Conservation (phyloP, 2,329 filamentous ascomycete genomes). For the Trichophyton verrucosum region DNA sequence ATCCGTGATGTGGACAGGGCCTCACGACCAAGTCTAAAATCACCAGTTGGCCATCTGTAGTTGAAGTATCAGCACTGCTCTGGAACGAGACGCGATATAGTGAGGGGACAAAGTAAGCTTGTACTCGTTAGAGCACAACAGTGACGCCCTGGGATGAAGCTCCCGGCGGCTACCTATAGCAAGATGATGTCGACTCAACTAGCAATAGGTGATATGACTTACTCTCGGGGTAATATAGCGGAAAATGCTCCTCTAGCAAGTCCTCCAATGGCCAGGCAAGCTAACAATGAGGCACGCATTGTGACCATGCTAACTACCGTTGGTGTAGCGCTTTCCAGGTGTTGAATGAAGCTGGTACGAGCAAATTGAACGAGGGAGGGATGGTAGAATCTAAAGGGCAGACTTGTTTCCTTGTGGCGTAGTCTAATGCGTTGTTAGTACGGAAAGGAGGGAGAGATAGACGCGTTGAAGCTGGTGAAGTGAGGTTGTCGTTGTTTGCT, state of each 20-base stretch:
- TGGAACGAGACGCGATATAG: not conserved
- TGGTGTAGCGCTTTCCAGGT: not conserved
- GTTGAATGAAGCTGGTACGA: not conserved
- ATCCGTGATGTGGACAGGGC: not conserved
- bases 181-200: not conserved
- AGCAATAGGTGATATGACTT: not conserved
- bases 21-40: not conserved
- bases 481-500: not conserved
- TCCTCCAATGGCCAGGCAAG: not conserved
- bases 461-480: not conserved
- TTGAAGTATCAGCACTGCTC: not conserved
- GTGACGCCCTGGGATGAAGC: not conserved
- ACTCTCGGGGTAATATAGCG: slow-evolving; percentile 1
- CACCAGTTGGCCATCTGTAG: not conserved
- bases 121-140: too few species aligned
- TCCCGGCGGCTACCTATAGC: not conserved
- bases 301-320: not conserved
- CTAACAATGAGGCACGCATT: not conserved
- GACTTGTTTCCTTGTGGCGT: not conserved
- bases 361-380: not conserved
- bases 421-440: too few species aligned
- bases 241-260: not conserved
- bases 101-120: too few species aligned
- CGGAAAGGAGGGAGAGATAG: not conserved
- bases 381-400: not conserved